Percentiles rank a stretch among this genome's conserved stretches.
Evolutionary conservation across 1,284 basidiomycete genomes (phyloP).

Genomic region (Thecaphora thlaspeos): DNA sequence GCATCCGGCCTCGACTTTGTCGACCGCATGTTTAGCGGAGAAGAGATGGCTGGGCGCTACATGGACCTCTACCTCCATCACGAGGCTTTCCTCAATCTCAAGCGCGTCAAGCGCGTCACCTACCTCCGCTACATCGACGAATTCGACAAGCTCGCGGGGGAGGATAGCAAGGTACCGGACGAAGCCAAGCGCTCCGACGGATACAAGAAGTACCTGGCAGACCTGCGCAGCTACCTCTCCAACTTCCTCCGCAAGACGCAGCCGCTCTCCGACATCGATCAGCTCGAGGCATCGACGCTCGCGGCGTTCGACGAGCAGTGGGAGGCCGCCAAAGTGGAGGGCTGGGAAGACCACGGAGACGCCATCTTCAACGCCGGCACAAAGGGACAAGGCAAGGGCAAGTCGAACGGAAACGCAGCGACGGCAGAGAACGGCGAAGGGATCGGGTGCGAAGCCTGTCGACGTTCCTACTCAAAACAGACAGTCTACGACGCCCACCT

Average conservation of each 20-base stretch:
- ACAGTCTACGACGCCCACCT: slow-evolving; percentile 97
- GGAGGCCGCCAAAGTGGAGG: slow-evolving; percentile 72
- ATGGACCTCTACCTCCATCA: slow-evolving; percentile 89
- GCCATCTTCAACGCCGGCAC: slow-evolving; percentile 43
- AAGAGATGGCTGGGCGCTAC: slow-evolving; percentile 91
- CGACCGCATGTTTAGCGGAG: slow-evolving; percentile 64
- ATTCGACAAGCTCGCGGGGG: slow-evolving; percentile 64
- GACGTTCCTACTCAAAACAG: slow-evolving; percentile 91
- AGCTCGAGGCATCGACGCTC: slow-evolving; percentile 68
- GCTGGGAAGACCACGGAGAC: slow-evolving; percentile 68
- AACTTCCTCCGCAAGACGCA: slow-evolving; percentile 83
- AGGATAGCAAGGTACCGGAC: slow-evolving; percentile 22
- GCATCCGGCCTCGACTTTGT: slow-evolving; percentile 31
- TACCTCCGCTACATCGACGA: slow-evolving; percentile 77
- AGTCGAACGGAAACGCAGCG: not conserved
- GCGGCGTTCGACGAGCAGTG: slow-evolving; percentile 75
- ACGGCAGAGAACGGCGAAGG: slow-evolving; percentile 61
- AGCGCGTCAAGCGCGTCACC: slow-evolving; percentile 75
- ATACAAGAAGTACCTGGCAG: slow-evolving; percentile 43
- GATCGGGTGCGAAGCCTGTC: slow-evolving; percentile 94
- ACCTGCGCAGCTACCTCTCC: slow-evolving; percentile 76
- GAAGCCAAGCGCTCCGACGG: slow-evolving; percentile 47
- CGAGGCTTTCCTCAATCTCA: slow-evolving; percentile 77
- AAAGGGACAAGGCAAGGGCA: slow-evolving; percentile 39
- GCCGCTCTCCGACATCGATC: slow-evolving; percentile 78